phyloP scores from a whole-genome alignment of 2,329 filamentous ascomycete genomes.

The Claviceps quebecensis region DNA sequence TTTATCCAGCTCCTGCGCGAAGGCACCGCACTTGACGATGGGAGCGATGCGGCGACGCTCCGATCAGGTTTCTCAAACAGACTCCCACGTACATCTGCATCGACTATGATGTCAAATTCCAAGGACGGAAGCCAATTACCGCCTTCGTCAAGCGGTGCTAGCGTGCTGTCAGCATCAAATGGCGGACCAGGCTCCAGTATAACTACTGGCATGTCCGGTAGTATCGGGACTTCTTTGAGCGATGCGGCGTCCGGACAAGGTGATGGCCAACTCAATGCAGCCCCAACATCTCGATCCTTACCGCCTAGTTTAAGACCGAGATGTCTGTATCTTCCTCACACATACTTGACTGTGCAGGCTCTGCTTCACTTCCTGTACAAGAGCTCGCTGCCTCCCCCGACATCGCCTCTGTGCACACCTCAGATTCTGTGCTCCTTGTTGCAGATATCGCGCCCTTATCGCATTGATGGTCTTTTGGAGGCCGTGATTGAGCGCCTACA shows the following conservation, averaged over 20 bases:
- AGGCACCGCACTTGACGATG: constrained; percentile 57
- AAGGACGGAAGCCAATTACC: constrained; percentile 29
- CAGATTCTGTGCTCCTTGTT: constrained; percentile 92
- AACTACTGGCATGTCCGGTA: constrained; percentile 5
- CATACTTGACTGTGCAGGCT: constrained; percentile 74
- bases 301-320: constrained; percentile 58
- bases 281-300: constrained; percentile 42
- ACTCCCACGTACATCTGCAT: constrained; percentile 60
- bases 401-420: constrained; percentile 72
- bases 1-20: constrained; percentile 86
- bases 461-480: constrained; percentile 82
- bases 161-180: constrained; percentile 23
- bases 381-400: constrained; percentile 64
- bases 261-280: constrained; percentile 35
- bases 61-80: constrained; percentile 46
- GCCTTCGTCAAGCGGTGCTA: constrained; percentile 30
- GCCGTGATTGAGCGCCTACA: constrained; percentile 86
- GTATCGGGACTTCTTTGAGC: constrained; percentile 26
- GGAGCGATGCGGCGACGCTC: constrained; percentile 61
- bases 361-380: constrained; percentile 91
- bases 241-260: constrained; percentile 16
- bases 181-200: not conserved
- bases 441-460: constrained; percentile 85
- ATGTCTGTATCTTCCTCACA: constrained; percentile 86
- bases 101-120: constrained; percentile 67